phyloP scores from a whole-genome alignment of 768 basidiomycete species.

The Hypholoma fasciculare region DNA sequence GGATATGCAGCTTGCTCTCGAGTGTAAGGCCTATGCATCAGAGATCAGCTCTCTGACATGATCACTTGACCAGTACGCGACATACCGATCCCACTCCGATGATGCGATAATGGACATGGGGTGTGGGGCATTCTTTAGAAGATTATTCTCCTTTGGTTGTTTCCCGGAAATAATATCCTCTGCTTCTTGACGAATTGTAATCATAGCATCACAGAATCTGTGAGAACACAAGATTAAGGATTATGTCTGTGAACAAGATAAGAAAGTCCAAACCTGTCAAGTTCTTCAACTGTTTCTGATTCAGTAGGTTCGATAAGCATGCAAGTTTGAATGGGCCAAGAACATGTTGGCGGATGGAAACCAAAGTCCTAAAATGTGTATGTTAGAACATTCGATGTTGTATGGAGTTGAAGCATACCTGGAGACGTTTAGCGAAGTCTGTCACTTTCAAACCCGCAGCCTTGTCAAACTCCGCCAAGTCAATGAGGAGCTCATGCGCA shows the following conservation, averaged over 20 bases:
- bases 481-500: constrained; percentile 94
- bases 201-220: constrained; percentile 98
- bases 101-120: constrained; percentile 71
- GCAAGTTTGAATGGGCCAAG: constrained; percentile 96
- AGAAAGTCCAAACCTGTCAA: constrained; percentile 63
- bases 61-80: background rate
- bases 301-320: constrained; percentile 99
- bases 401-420: constrained; percentile 44
- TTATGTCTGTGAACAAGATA: background rate
- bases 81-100: constrained; percentile 80
- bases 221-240: background rate
- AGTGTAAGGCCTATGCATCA: constrained; percentile 71
- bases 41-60: constrained; percentile 6
- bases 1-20: constrained; percentile 92
- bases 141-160: constrained; percentile 89
- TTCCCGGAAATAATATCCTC: constrained; percentile 85
- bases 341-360: constrained; percentile 96
- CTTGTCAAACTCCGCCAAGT: constrained; percentile 94
- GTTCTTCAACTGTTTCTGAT: constrained; percentile 90
- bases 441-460: constrained; percentile 86
- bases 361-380: constrained; percentile 69
- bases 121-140: constrained; percentile 94
- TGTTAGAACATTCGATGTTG: background rate
- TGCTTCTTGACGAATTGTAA: constrained; percentile 90
- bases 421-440: constrained; percentile 95